A percentile compares a stretch with the other conserved stretches of the same genome.
Evolutionary conservation across 2,329 filamentous ascomycete genomes (phyloP).

Genomic region (Colletotrichum plurivorum): DNA sequence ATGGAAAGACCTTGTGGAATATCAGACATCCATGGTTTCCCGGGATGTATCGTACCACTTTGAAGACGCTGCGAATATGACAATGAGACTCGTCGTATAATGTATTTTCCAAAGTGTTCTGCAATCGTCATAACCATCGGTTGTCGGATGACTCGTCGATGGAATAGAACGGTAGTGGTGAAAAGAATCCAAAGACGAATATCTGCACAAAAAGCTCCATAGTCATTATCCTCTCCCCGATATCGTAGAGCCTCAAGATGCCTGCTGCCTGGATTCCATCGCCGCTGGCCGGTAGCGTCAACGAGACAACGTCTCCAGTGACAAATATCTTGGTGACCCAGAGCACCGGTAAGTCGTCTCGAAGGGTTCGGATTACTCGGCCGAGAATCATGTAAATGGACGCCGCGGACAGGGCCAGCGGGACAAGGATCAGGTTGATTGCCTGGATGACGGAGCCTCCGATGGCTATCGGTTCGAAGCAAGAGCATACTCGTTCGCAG

Average conservation of each 20-base stretch:
- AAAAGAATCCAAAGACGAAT: conserved; percentile 68
- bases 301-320: conserved; percentile 60
- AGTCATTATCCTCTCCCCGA: conserved; percentile 63
- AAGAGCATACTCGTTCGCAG: background rate
- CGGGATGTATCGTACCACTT: conserved; percentile 61
- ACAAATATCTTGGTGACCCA: conserved; percentile 64
- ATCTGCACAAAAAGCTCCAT: conserved; percentile 67
- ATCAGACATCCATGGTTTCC: conserved; percentile 56
- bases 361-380: conserved; percentile 48
- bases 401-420: conserved; percentile 19
- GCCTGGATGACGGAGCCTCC: conserved; percentile 39
- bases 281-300: conserved; percentile 45
- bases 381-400: conserved; percentile 45
- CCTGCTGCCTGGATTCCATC: conserved; percentile 44
- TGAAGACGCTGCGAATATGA: conserved; percentile 61
- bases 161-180: conserved; percentile 58
- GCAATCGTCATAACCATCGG: conserved; percentile 39
- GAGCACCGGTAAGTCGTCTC: conserved; percentile 34
- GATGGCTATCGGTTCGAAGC: background rate
- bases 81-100: conserved; percentile 51
- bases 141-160: conserved; percentile 45
- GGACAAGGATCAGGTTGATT: conserved; percentile 40
- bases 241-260: background rate
- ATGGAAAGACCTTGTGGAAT: conserved; percentile 56
- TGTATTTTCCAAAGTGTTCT: conserved; percentile 46